Conservation (phyloP, 129 eudicot genomes). For the Artemisia tridentata region DNA sequence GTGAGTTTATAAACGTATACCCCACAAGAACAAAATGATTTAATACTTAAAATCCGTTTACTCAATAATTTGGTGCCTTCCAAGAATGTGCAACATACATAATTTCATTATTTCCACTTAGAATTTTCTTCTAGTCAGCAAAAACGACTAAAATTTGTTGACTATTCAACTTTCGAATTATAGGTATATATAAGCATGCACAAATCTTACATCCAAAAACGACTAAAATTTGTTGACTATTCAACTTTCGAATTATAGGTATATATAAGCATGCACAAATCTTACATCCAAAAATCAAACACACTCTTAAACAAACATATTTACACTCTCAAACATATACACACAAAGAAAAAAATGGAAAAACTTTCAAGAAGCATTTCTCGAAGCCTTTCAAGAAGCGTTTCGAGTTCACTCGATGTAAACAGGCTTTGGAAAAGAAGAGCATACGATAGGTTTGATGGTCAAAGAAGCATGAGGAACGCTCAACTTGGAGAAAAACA, state of each 20-base stretch:
- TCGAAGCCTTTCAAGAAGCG: slow-evolving; percentile 20
- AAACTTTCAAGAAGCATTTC: slow-evolving; percentile 20
- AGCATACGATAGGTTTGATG: slow-evolving; percentile 6
- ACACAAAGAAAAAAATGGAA: slow-evolving; percentile 18
- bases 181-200: neutral
- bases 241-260: neutral
- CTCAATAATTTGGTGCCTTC: no score
- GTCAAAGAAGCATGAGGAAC: slow-evolving; percentile 24
- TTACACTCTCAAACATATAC: slow-evolving; percentile 1
- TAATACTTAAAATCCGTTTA: no score
- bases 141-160: no score
- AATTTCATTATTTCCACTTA: no score
- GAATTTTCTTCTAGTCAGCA: no score
- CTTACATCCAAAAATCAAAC: neutral
- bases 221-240: no score
- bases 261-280: neutral
- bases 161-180: neutral
- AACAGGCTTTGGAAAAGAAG: slow-evolving; percentile 21
- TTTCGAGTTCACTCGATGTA: slow-evolving; percentile 21
- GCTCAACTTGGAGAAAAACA: slow-evolving; percentile 20
- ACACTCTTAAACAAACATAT: neutral
- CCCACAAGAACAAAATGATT: no score
- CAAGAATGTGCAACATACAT: no score
- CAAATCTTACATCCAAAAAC: neutral
- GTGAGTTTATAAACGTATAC: no score